Evolutionary conservation across 345 rosid genomes (phyloP).

Genomic region (Camelina sativa): DNA sequence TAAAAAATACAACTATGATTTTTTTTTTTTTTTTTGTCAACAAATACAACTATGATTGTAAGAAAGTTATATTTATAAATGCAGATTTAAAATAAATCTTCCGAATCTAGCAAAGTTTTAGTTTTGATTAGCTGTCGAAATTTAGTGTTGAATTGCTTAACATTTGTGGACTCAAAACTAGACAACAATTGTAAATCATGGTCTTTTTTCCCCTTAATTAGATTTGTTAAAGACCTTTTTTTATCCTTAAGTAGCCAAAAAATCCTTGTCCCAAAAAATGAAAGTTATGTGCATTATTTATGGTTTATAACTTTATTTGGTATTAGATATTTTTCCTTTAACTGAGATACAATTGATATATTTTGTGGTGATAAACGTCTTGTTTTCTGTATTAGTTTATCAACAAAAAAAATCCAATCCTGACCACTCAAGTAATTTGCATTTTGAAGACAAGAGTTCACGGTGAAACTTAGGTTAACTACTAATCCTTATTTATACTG

Average conservation of each 20-base stretch:
- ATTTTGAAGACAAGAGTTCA: background rate
- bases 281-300: background rate
- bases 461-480: background rate
- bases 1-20: background rate
- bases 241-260: background rate
- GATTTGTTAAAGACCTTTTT: background rate
- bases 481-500: background rate
- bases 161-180: background rate
- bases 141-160: background rate
- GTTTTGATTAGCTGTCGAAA: background rate
- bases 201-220: background rate
- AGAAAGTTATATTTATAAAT: background rate
- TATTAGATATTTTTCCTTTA: background rate
- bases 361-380: background rate
- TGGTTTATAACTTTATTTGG: background rate
- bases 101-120: background rate
- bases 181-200: background rate
- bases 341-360: background rate
- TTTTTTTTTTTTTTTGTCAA: too few species aligned
- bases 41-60: background rate
- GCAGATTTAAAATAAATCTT: background rate
- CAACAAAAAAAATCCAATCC: background rate
- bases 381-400: background rate
- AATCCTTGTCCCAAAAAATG: background rate
- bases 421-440: slow-evolving; percentile 4